Evolutionary conservation across 805 yeast species (phyloP).

Genomic region (Wickerhamiella parazyma): DNA sequence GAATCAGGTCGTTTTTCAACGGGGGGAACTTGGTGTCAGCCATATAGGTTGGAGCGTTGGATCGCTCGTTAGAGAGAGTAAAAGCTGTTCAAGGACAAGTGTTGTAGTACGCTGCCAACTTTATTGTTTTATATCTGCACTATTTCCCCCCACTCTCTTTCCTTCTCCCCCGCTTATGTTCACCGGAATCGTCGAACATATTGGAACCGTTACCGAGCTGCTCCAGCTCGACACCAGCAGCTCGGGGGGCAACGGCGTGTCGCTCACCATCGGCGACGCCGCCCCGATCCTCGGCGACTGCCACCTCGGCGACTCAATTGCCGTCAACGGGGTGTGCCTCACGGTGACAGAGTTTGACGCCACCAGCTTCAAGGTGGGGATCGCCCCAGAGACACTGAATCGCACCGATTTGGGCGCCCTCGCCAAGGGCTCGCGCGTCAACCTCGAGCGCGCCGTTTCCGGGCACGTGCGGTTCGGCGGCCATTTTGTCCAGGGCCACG

Average conservation of each 20-base stretch:
- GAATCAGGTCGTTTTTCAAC: conserved; percentile 74
- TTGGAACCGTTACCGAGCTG: conserved; percentile 50
- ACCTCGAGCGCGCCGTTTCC: conserved; percentile 82
- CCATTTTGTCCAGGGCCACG: conserved; percentile 95
- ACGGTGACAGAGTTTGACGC: conserved; percentile 72
- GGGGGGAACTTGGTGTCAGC: conserved; percentile 41
- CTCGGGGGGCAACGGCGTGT: conserved; percentile 62
- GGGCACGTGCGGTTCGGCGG: conserved; percentile 86
- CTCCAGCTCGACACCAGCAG: conserved; percentile 33
- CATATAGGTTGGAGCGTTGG: neutral
- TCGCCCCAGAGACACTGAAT: conserved; percentile 83
- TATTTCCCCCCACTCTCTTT: too few relatives aligned
- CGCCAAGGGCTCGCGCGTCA: conserved; percentile 47
- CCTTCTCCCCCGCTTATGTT: conserved; percentile 51
- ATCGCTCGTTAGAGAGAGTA: too few relatives aligned
- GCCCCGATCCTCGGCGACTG: conserved; percentile 56
- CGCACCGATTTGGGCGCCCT: conserved; percentile 63
- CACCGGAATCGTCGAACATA: conserved; percentile 81
- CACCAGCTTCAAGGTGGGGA: conserved; percentile 67
- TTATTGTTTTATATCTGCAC: too few relatives aligned
- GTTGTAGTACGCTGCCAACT: too few relatives aligned
- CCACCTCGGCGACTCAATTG: conserved; percentile 86
- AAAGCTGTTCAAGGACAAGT: too few relatives aligned
- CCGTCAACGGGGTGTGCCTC: conserved; percentile 77
- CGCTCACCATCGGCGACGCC: conserved; percentile 53